phyloP scores from a whole-genome alignment of 1,284 basidiomycete species.

The Pascua sp. region DNA sequence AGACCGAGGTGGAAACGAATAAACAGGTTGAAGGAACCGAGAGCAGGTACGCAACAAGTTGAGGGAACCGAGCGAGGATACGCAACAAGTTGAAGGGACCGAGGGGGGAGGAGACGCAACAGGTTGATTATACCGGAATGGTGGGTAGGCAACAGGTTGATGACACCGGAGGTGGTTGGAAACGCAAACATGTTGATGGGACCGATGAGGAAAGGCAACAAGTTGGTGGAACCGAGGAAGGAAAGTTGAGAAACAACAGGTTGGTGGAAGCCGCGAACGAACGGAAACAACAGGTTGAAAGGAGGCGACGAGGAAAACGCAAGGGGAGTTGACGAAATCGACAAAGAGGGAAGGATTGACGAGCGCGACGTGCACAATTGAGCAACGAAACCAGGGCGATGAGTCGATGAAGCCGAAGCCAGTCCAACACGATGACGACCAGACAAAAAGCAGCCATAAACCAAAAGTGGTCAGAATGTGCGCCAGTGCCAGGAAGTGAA shows the following conservation, averaged over 20 bases:
- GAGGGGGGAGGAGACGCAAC: neutral
- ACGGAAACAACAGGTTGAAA: neutral
- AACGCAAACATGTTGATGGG: neutral
- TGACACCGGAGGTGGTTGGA: neutral
- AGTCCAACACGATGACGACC: too few relatives aligned
- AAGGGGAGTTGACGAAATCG: neutral
- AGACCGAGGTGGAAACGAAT: neutral
- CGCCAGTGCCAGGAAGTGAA: too few relatives aligned
- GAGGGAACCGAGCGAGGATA: neutral
- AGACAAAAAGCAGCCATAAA: too few relatives aligned
- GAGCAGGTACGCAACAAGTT: neutral
- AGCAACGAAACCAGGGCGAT: slow-evolving; percentile 5
- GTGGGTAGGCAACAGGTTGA: neutral
- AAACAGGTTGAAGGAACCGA: neutral
- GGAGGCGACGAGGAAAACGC: slow-evolving; percentile 1
- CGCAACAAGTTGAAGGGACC: neutral
- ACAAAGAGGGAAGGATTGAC: neutral
- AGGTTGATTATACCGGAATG: neutral
- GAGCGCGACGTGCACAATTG: slow-evolving; percentile 5
- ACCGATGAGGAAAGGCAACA: neutral
- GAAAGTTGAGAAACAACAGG: neutral
- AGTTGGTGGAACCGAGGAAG: neutral
- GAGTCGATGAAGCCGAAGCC: too few relatives aligned
- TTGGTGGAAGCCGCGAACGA: neutral
- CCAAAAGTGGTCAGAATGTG: too few relatives aligned